Evolutionary conservation across 805 yeast species (phyloP), one percentile per base, ranked within the genome.

Genomic region (Saccharomyces mikatae): DNA sequence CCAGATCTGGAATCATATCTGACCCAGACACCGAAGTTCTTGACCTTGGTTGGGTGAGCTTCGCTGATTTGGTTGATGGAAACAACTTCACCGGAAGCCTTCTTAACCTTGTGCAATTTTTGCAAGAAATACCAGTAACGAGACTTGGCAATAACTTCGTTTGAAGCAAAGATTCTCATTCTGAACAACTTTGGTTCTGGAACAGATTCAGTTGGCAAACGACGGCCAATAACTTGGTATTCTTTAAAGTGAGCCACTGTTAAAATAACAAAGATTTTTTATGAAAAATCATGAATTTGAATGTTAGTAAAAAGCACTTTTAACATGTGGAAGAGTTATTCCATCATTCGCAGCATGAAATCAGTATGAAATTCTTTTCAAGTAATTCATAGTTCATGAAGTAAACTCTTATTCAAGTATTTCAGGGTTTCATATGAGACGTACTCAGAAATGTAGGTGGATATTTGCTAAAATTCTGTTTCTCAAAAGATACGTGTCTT

Each of bases 1-100:
- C 99, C 99, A 69, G 99, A 94, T 87, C 99, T 95, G 67, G 99
- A 94, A 77, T 94, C 99, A 88, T 94, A 94, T 84, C 99, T 91
- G 78, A 94, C 87, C 99, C 99, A 94, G 83, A 94, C 78, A 83
- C 97, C 99, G 76, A 91, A 94, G 89, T 91, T 94, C 91, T 94
- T 94, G 75, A 94, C 98, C 84, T 89, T 91, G 80, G 96, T 89
- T 80, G 99, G 98, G 84, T 83, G 88, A 76, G 90, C 80, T 83
- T 94, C 99, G 75, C 85, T 74, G 76, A 94, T 88, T 74, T 79
- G 79, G 85, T 89, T 89, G 72, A 94, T 83, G 63, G 97, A 81
- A 71, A 94, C 96, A 74, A 94, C 82, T 83, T 94, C 99, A 87
- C 99, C 99, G 74, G 96, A 89, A 72, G 99, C 94, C 84, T 89